Conservation (phyloP, 352 stramenopile species). For the Blastocystis sp. region DNA sequence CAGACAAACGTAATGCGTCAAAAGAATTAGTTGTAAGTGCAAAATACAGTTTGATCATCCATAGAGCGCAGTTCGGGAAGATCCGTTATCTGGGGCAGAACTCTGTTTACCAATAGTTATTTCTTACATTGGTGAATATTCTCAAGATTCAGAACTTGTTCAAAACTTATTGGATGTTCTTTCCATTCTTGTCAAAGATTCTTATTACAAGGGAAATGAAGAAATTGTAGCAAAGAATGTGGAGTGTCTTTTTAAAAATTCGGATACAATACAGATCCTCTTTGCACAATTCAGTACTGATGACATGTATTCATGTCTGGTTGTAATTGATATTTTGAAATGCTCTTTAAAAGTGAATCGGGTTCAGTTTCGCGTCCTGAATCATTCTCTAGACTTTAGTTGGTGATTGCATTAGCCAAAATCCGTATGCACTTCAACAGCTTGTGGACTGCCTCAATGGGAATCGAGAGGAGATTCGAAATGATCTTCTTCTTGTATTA, state of each 20-base stretch:
- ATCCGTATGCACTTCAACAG: slow-evolving; percentile 7
- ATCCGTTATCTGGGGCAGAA: neutral
- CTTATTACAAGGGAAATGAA: neutral
- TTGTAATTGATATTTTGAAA: slow-evolving; percentile 20
- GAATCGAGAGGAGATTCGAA: slow-evolving; percentile 40
- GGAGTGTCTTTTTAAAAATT: neutral
- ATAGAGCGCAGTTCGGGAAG: neutral
- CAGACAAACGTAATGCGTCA: slow-evolving; percentile 33
- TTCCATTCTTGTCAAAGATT: neutral
- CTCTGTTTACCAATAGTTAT: slow-evolving; percentile 22
- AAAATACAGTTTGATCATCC: neutral
- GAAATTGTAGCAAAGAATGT: slow-evolving; percentile 4
- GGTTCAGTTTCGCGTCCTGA: neutral
- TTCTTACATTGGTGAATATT: slow-evolving; percentile 3
- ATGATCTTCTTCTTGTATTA: slow-evolving; percentile 20
- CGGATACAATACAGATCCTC: neutral
- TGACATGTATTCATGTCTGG: neutral
- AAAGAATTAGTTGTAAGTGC: slow-evolving; percentile 21
- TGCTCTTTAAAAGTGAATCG: neutral
- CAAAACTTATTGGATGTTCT: slow-evolving; percentile 46
- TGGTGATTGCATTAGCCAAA: slow-evolving; percentile 33
- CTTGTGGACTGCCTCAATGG: slow-evolving; percentile 33
- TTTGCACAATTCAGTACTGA: neutral
- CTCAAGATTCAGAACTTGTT: neutral
- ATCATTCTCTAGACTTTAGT: neutral